phyloP scores from a whole-genome alignment of 2,329 filamentous ascomycete species.

The Setomelanomma holmii region DNA sequence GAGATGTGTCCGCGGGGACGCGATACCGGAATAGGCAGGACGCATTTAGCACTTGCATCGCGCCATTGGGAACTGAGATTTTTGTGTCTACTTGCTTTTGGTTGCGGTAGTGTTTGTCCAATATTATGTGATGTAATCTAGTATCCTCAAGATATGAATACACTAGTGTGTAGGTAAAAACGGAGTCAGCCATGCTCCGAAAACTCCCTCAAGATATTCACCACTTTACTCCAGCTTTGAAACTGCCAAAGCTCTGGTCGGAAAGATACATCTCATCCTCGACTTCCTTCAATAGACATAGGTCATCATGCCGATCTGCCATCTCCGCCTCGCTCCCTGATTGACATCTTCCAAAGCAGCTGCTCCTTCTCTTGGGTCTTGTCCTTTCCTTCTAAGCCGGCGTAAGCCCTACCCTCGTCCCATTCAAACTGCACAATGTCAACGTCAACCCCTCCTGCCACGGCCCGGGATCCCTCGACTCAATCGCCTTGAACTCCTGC shows the following conservation, averaged over 20 bases:
- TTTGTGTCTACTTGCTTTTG: too few relatives aligned
- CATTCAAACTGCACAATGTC: constrained; percentile 36
- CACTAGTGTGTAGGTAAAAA: too few relatives aligned
- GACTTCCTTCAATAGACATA: not conserved
- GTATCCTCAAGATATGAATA: too few relatives aligned
- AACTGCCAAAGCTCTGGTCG: not conserved
- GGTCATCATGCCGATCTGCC: not conserved
- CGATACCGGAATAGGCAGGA: constrained; percentile 17
- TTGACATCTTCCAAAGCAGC: constrained; percentile 16
- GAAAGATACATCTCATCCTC: not conserved
- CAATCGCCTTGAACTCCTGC: constrained; percentile 40
- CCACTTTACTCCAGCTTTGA: not conserved
- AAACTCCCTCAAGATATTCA: too few relatives aligned
- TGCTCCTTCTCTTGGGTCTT: not conserved
- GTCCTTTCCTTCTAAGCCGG: constrained; percentile 23
- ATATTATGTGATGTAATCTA: too few relatives aligned
- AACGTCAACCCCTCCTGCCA: constrained; percentile 43
- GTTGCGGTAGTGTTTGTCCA: too few relatives aligned
- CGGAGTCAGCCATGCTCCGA: too few relatives aligned
- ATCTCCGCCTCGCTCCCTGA: not conserved
- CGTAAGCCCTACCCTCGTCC: constrained; percentile 38
- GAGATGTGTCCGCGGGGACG: constrained; percentile 7
- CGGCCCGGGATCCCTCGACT: constrained; percentile 34
- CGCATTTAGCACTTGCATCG: not conserved
- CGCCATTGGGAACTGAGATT: too few relatives aligned